Base-by-base conservation (phyloP, 2,329 filamentous ascomycete genomes). In the Byssoonygena ceratinophila region DNA sequence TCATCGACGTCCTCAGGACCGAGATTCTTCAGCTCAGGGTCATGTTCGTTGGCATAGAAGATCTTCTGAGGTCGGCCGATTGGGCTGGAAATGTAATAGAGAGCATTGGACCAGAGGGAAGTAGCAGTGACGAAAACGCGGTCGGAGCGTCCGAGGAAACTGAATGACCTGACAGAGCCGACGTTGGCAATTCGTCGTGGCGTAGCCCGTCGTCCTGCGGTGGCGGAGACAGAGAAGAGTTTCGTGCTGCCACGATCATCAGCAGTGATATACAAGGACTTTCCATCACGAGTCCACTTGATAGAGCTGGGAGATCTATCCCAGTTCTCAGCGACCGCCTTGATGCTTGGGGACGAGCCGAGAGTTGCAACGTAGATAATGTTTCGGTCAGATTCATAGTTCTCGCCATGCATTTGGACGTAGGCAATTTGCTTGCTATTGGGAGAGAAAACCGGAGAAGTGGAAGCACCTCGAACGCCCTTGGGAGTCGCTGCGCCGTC, bases 341-440 rank as follows among this genome's bases (percentile, higher is more conserved):
- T 63, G 47, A 78, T 61, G 46, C 64, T 67, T 52, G 64, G 56
- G 47, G 66, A 57, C 1, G 62, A 62, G 53, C 62, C 61, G 46
- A 70, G 54, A 12, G 63, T 62, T 41, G 70, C 66, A 39, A 73
- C 62, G 55, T 75, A 76, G 43, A 75, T 61, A 2, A 68, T 67
- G 41, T 69, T 69, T 66, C 85, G 85, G 70, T 95, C 88, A 14
- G 84, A 80, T 67, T 96, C 89, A 64, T 95, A 94, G 54, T 84
- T 81, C 48, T 80, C 75, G 52, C 77, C 77, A 57, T 79, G 77
- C 89, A 94, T 94, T 56, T 85, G 81, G 27, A 87, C 75, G 65
- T 94, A 95, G 1, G 81, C 87, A 23, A 91, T 73, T 55, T 78
- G 77, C 32, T 75, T 78, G 8, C 87, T 86, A 61, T 84, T 77